These are phyloP conservation scores for Pseudoneurospora amorphoporcata DNA, from an alignment of 495 filamentous ascomycete species.

Conservation along the genomic window DNA sequence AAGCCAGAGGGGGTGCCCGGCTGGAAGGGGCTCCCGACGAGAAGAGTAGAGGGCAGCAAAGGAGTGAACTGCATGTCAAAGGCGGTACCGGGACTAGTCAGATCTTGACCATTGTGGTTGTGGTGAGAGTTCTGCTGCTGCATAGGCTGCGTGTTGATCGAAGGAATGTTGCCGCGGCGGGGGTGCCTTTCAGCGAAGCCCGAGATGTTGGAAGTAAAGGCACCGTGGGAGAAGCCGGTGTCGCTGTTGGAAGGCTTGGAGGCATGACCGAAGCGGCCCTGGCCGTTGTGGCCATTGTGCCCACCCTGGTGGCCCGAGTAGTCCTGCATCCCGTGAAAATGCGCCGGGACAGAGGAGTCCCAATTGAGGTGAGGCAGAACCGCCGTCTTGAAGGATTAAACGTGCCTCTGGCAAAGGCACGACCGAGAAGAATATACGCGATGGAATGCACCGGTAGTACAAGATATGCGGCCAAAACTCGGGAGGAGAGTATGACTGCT, in stretches of 20 bases:
- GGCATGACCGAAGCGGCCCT: constrained; percentile 51
- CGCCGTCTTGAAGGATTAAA: constrained; percentile 58
- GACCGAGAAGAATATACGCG: constrained; percentile 15
- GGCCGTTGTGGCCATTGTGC: constrained; percentile 42
- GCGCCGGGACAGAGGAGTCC: constrained; percentile 69
- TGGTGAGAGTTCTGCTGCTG: constrained; percentile 38
- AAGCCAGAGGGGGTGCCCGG: constrained; percentile 87
- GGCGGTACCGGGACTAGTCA: constrained; percentile 76
- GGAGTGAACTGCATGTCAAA: constrained; percentile 99
- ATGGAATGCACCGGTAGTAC: constrained; percentile 12
- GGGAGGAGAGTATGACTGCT: neutral
- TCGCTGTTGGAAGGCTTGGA: constrained; percentile 69
- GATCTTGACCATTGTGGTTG: constrained; percentile 48
- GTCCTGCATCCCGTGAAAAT: constrained; percentile 82
- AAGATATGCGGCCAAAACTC: neutral
- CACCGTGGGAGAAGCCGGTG: constrained; percentile 84
- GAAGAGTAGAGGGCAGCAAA: constrained; percentile 82
- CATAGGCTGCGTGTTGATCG: constrained; percentile 73
- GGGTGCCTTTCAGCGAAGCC: constrained; percentile 77
- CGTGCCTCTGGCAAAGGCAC: constrained; percentile 43
- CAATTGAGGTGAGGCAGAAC: constrained; percentile 53
- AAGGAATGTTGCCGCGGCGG: constrained; percentile 74
- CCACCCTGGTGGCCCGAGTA: constrained; percentile 52
- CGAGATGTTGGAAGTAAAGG: constrained; percentile 70
- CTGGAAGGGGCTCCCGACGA: constrained; percentile 94